Base-by-base conservation (phyloP, 2,329 filamentous ascomycete species). In the Talaromyces sp. region DNA sequence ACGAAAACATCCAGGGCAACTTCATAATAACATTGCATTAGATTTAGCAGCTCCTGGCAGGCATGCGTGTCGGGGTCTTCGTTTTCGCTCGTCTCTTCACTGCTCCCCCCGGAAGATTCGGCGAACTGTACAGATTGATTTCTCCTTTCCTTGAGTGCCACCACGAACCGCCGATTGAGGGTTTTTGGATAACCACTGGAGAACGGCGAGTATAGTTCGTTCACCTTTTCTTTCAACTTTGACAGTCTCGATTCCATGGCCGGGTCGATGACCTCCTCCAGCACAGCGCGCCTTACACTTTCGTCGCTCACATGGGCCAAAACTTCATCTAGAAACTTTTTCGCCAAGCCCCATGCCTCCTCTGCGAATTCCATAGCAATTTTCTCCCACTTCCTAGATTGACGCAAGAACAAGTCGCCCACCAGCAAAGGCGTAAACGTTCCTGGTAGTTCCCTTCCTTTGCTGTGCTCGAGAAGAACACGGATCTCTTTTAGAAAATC, bases 131-230 rank as follows among this genome's bases (percentile, higher is more conserved):
- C 1, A 52, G 49, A 52, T 31, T n/a, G n/a, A n/a, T n/a, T n/a
- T n/a, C 55, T 21, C n/a, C 41, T 19, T 6, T 64, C 64, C 58
- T 72, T 66, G 7, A 73, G 56, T 35, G 59, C 69, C 19, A 69
- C 63, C 3, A 65, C 70, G 35, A 72, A 70, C 49, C 69, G 70
- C 27, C 69, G 69, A 58, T 76, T 76, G 60, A 73, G 75, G 1
- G 75, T 76, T 19, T 73, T 69, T 0, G 71, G 69, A 60, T 73
- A 71, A 0, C 71, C 66, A 29, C 43, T 58, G 50, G 64, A 80
- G 69, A 82, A 76, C 6, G 73, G 80, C 11, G 70, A 66, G 0
- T 87, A 68, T 1, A 87, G 66, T 56, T 81, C 77, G 0, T 61
- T 57, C 0, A 79, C 43, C 50, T 61, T 61, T n/a, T 61, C 55